Evolutionary conservation across 2,329 filamentous ascomycete species (phyloP).

Genomic region (Metarhizium humberi): DNA sequence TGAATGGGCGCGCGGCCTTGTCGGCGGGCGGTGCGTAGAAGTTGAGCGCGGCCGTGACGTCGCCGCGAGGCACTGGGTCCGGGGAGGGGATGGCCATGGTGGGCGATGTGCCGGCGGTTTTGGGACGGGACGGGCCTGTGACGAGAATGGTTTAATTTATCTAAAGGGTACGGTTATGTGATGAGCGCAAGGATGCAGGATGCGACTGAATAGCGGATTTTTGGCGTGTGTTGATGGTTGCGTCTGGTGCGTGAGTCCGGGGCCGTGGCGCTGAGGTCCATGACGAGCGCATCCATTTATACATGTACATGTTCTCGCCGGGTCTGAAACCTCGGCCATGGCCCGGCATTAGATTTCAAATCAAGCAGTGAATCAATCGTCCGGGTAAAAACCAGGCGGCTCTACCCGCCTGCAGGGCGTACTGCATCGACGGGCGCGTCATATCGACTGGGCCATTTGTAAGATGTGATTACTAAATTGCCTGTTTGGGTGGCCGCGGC

Average conservation of each 20-base stretch:
- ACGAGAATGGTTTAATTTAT: too few relatives aligned
- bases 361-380: slow-evolving; percentile 7
- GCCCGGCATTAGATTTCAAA: slow-evolving; percentile 16
- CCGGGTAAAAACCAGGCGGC: too few relatives aligned
- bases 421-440: neutral
- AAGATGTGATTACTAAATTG: slow-evolving; percentile 7
- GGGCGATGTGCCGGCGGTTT: slow-evolving; percentile 2
- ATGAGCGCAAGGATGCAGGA: too few relatives aligned
- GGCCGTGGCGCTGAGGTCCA: too few relatives aligned
- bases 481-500: too few relatives aligned
- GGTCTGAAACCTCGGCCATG: neutral
- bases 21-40: slow-evolving; percentile 57
- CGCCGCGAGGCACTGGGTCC: slow-evolving; percentile 42
- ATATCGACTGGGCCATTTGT: slow-evolving; percentile 9
- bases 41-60: slow-evolving; percentile 52
- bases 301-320: too few relatives aligned
- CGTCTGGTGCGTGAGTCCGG: too few relatives aligned
- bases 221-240: neutral
- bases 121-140: too few relatives aligned
- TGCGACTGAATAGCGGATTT: neutral
- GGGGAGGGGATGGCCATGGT: slow-evolving; percentile 30
- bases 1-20: slow-evolving; percentile 46
- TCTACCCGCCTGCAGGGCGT: neutral
- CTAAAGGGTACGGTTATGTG: too few relatives aligned
- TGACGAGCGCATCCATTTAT: neutral